Evolutionary conservation across 441 rosid genomes (phyloP), one percentile per base, ranked within the genome.

Genomic region (Populus hybrid): DNA sequence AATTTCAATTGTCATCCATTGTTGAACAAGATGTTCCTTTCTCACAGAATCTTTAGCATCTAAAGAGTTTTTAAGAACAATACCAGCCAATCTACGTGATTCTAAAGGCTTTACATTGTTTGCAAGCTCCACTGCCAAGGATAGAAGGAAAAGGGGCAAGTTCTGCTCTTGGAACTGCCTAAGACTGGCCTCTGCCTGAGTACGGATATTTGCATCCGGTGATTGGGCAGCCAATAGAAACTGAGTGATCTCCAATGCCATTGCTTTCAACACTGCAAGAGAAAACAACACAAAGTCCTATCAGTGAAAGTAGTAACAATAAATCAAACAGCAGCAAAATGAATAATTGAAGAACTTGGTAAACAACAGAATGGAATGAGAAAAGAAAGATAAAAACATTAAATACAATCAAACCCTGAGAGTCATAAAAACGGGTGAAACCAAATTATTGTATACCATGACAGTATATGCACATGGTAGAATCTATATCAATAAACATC

Each of bases 1-100:
- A 70, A 75, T 69, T 42, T 89, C 98, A 57, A 87, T 88, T 34
- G 86, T 83, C 84, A 88, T 84, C 98, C 97, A 94, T 32, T 92
- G 97, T 24, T 91, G 90, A 77, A 87, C 90, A 71, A 91, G 95
- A 74, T 80, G 83, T 79, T 88, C 91, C 86, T 91, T 94, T 72
- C 79, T 89, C 6, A 68, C 71, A 69, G 92, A 85, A 78, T 94
- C 97, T 76, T 92, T 92, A 4, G 98, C 97, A 80, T 94, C 98
- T 26, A 94, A 87, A 28, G 97, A 91, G 73, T 94, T 94, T 83
- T 94, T 94, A 14, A 94, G 97, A 70, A 94, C 76, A 71, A 94
- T 92, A 89, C 97, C 98, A 80, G 98, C 98, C 80, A 94, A 83
- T 36, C 95, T 84, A 75, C 97, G 97, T 32, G 96, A 91, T 82